Evolutionary conservation across 345 rosid species (phyloP).

Genomic region (Pseudoturritis turrita): DNA sequence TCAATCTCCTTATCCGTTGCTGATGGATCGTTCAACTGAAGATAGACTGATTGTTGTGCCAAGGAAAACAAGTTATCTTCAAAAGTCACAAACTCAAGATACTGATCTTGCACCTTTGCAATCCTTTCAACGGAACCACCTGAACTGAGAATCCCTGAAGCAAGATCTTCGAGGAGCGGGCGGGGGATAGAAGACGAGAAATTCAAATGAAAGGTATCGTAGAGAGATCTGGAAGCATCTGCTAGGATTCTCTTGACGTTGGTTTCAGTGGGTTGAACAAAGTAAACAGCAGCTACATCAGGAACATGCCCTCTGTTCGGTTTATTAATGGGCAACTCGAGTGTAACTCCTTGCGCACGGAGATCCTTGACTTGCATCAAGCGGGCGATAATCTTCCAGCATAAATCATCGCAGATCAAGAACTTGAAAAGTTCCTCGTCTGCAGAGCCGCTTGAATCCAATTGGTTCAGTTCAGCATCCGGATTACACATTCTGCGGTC

Average conservation of each 20-base stretch:
- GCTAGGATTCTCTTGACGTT: conserved; percentile 57
- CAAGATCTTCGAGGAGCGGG: conserved; percentile 64
- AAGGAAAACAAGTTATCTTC: conserved; percentile 74
- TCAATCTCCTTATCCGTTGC: conserved; percentile 81
- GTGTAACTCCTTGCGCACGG: conserved; percentile 67
- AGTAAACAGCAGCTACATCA: conserved; percentile 72
- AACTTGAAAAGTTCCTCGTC: conserved; percentile 34
- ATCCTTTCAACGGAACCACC: conserved; percentile 53
- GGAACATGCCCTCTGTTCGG: conserved; percentile 56
- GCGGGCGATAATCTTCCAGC: conserved; percentile 65
- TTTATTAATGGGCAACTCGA: conserved; percentile 56
- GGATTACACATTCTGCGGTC: conserved; percentile 60
- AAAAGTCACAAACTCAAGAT: conserved; percentile 67
- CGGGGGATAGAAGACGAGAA: conserved; percentile 71
- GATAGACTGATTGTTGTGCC: conserved; percentile 56
- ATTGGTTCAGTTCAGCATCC: conserved; percentile 82
- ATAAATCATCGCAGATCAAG: conserved; percentile 64
- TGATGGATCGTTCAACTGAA: conserved; percentile 76
- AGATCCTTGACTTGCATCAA: conserved; percentile 84
- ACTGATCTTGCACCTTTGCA: conserved; percentile 73
- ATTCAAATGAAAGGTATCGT: conserved; percentile 63
- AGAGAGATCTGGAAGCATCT: conserved; percentile 57
- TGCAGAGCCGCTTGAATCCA: conserved; percentile 58
- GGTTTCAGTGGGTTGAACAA: conserved; percentile 54
- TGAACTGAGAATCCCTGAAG: conserved; percentile 56